These are phyloP conservation scores for Solanum corneliomulleri DNA, from an alignment of 257 asterid species.

Conservation along the genomic window DNA sequence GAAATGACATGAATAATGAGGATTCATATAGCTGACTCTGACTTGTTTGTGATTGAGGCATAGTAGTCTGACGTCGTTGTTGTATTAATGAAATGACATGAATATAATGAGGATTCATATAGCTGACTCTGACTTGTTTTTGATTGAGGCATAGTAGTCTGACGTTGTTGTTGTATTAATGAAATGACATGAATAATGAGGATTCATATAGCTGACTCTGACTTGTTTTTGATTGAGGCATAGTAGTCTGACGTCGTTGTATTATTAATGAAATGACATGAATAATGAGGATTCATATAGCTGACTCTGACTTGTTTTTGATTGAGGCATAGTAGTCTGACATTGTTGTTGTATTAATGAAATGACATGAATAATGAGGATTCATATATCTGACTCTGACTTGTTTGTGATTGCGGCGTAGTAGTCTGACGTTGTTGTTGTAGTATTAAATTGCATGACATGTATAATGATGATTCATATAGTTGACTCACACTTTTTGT, in stretches of 20 bases:
- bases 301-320: not conserved
- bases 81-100: no score
- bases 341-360: not conserved
- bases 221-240: not conserved
- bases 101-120: no score
- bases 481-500: not conserved
- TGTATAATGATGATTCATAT: not conserved
- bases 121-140: no score
- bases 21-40: no score
- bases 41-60: not conserved
- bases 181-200: accelerated
- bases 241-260: not conserved
- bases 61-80: no score
- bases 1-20: no score
- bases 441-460: not conserved
- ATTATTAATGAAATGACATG: not conserved
- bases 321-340: not conserved
- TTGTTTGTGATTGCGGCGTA: not conserved
- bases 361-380: not conserved
- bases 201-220: not conserved
- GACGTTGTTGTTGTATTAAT: accelerated
- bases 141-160: no score
- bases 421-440: not conserved
- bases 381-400: not conserved
- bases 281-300: not conserved